These are phyloP conservation scores for Beauveria varroae DNA, from an alignment of 2,329 filamentous ascomycete species.

Conservation along the genomic window DNA sequence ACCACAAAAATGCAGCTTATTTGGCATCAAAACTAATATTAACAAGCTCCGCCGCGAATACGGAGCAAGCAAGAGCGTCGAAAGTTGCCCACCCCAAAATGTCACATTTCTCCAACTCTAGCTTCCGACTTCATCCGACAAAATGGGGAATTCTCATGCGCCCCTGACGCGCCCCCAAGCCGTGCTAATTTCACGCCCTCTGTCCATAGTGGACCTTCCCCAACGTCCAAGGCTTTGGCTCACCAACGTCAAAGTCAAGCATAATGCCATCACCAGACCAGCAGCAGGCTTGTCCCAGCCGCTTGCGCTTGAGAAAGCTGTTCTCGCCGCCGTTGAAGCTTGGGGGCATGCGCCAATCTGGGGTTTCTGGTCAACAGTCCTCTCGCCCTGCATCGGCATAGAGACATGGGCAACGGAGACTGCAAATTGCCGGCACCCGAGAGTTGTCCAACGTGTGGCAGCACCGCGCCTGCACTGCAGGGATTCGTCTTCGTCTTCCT, in stretches of 20 bases:
- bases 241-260: background rate
- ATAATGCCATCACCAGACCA: background rate
- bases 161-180: conserved; percentile 1
- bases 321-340: background rate
- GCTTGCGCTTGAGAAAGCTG: background rate
- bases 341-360: background rate
- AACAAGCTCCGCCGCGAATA: background rate
- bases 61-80: background rate
- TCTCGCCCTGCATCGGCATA: background rate
- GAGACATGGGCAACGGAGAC: background rate
- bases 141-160: conserved; percentile 9
- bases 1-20: conserved; percentile 5
- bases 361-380: no score
- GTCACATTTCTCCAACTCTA: conserved; percentile 8
- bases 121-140: conserved; percentile 11
- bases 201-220: background rate
- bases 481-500: conserved; percentile 7
- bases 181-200: conserved; percentile 2
- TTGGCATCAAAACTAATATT: conserved; percentile 5
- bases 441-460: background rate
- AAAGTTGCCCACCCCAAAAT: background rate
- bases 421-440: conserved; percentile 5
- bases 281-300: background rate
- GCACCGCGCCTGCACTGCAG: background rate
- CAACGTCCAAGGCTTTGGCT: background rate